phyloP scores from a whole-genome alignment of 768 basidiomycete genomes.

The Termitomyces sp. region DNA sequence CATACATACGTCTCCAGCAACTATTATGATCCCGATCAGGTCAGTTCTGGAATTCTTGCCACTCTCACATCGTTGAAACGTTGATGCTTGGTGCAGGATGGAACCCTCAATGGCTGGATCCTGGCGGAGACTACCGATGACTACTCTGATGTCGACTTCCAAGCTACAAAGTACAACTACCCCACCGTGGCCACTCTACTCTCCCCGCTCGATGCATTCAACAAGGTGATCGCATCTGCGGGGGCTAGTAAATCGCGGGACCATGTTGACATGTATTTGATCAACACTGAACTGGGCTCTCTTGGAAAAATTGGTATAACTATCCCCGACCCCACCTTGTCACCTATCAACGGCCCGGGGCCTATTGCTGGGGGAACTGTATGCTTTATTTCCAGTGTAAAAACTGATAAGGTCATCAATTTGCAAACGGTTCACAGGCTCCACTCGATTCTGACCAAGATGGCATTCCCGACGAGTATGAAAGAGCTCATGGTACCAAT shows the following conservation, averaged over 20 bases:
- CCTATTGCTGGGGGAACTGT: constrained; percentile 29
- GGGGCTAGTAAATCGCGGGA: constrained; percentile 31
- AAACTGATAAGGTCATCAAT: not conserved
- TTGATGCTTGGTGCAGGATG: constrained; percentile 18
- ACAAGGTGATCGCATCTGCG: constrained; percentile 24
- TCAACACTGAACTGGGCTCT: constrained; percentile 28
- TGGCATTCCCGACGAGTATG: constrained; percentile 31
- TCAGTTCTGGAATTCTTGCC: not conserved
- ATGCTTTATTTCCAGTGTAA: not conserved
- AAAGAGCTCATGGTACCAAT: constrained; percentile 27
- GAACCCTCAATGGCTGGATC: constrained; percentile 26
- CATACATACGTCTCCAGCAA: constrained; percentile 31
- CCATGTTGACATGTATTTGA: constrained; percentile 28
- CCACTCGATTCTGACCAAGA: constrained; percentile 28
- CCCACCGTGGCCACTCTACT: constrained; percentile 27
- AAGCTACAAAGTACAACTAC: constrained; percentile 25
- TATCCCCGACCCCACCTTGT: constrained; percentile 21
- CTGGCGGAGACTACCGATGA: constrained; percentile 23
- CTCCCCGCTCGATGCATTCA: constrained; percentile 25
- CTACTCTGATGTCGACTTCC: constrained; percentile 31
- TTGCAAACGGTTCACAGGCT: constrained; percentile 12
- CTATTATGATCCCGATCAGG: constrained; percentile 30
- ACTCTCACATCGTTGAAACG: not conserved
- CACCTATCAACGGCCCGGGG: constrained; percentile 29
- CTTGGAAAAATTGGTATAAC: constrained; percentile 30